Evolutionary conservation across 2,329 filamentous ascomycete species (phyloP).

Genomic region (Paracamarosporium sp.): DNA sequence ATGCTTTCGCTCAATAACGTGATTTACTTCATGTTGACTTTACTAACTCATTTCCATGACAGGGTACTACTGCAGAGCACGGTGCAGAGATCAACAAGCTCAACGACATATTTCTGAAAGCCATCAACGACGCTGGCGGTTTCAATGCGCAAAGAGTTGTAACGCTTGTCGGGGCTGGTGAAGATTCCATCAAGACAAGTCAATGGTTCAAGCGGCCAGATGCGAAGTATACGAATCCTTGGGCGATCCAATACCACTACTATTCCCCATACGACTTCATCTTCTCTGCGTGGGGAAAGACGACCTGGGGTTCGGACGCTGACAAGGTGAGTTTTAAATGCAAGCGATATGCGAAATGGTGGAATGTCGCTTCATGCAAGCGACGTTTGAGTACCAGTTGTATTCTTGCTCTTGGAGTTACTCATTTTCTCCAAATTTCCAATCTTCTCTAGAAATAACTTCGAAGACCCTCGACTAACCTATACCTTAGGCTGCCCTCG

Average conservation of each 20-base stretch:
- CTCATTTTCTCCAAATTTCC: not conserved
- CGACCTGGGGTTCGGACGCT: constrained; percentile 63
- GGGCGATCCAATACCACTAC: constrained; percentile 68
- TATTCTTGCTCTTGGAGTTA: too few relatives aligned
- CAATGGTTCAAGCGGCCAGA: constrained; percentile 61
- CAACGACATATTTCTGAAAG: constrained; percentile 63
- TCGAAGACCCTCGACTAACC: too few relatives aligned
- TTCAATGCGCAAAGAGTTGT: constrained; percentile 64
- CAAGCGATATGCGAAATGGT: too few relatives aligned
- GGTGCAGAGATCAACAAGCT: constrained; percentile 61
- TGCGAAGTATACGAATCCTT: constrained; percentile 59
- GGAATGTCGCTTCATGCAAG: too few relatives aligned
- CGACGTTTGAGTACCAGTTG: too few relatives aligned
- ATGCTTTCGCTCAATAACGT: not conserved
- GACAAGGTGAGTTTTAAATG: constrained; percentile 50
- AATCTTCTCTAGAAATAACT: too few relatives aligned
- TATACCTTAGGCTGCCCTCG: constrained; percentile 51
- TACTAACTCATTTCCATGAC: not conserved
- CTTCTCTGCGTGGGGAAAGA: constrained; percentile 62
- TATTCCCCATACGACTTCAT: constrained; percentile 57
- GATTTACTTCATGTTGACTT: not conserved
- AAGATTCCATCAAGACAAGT: constrained; percentile 61
- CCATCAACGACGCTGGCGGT: constrained; percentile 61
- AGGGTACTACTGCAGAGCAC: constrained; percentile 57
- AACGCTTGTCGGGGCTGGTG: constrained; percentile 59